Conservation (phyloP, 441 rosid species). For the Erodium texanum region DNA sequence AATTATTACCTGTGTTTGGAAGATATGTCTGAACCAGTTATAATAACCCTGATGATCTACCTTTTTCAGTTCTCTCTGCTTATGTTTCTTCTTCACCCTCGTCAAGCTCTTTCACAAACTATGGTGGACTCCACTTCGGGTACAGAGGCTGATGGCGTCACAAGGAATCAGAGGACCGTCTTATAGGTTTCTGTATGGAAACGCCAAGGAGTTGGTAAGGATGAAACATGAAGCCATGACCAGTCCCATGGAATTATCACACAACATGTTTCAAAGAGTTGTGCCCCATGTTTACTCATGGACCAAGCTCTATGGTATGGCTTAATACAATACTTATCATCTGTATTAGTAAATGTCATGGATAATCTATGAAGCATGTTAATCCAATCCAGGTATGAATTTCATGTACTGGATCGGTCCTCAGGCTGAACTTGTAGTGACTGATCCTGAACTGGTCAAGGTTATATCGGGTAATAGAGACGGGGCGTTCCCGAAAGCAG, state of each 20-base stretch:
- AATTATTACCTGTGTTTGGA: neutral
- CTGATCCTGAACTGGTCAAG: conserved; percentile 23
- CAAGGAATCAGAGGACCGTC: conserved; percentile 37
- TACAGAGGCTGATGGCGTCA: conserved; percentile 18
- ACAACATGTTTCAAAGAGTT: conserved; percentile 23
- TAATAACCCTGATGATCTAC: conserved; percentile 2
- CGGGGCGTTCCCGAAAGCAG: neutral
- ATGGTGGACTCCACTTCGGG: conserved; percentile 28
- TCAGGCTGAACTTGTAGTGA: conserved; percentile 22
- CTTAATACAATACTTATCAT: too few relatives aligned
- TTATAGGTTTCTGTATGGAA: conserved; percentile 31
- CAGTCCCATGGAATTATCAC: conserved; percentile 27
- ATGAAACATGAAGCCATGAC: conserved; percentile 21
- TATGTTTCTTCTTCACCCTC: conserved; percentile 15
- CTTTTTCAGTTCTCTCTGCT: conserved; percentile 3
- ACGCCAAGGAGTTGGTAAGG: conserved; percentile 17
- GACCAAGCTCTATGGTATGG: conserved; percentile 25
- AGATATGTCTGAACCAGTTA: neutral
- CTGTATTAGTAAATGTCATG: neutral
- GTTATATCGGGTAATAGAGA: conserved; percentile 24
- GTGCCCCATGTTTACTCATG: conserved; percentile 26
- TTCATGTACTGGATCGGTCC: conserved; percentile 29
- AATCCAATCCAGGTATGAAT: conserved; percentile 21
- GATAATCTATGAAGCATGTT: neutral
- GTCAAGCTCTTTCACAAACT: conserved; percentile 21